These are phyloP conservation scores for Pezicula carpinea DNA, from an alignment of 2,329 filamentous ascomycete species.

Conservation along the genomic window DNA sequence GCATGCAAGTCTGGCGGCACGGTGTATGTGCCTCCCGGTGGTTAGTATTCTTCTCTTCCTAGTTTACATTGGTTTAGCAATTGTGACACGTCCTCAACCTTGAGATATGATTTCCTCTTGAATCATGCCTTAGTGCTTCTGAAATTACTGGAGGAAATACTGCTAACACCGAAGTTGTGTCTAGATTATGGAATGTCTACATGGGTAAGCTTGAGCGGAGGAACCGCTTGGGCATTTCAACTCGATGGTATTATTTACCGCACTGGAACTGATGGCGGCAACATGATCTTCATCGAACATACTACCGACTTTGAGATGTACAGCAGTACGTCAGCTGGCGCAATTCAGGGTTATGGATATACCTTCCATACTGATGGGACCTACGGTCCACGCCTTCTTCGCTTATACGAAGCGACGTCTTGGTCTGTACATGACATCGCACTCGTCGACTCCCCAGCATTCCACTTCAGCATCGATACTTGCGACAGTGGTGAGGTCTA, in stretches of 20 bases:
- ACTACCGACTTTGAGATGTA: conserved; percentile 49
- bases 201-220: conserved; percentile 43
- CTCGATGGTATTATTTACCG: conserved; percentile 49
- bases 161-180: too few relatives aligned
- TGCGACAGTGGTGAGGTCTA: conserved; percentile 47
- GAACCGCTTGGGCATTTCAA: conserved; percentile 44
- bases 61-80: too few relatives aligned
- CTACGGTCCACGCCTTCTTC: conserved; percentile 8
- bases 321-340: conserved; percentile 45
- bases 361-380: conserved; percentile 38
- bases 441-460: conserved; percentile 5
- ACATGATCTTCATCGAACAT: conserved; percentile 49
- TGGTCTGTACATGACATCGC: conserved; percentile 7
- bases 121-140: too few relatives aligned
- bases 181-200: conserved; percentile 41
- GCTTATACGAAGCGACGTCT: conserved; percentile 5
- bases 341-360: conserved; percentile 49
- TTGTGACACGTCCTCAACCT: too few relatives aligned
- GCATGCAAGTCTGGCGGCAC: conserved; percentile 47
- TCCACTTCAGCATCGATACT: conserved; percentile 43
- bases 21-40: conserved; percentile 14
- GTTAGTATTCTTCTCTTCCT: conserved; percentile 18
- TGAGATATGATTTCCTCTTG: too few relatives aligned
- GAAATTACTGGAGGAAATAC: too few relatives aligned
- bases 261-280: conserved; percentile 42